A percentile compares a stretch with the other conserved stretches of the same genome.
These are phyloP conservation scores for Erodium maritimum DNA, from an alignment of 345 rosid genomes.

Conservation along the genomic window DNA sequence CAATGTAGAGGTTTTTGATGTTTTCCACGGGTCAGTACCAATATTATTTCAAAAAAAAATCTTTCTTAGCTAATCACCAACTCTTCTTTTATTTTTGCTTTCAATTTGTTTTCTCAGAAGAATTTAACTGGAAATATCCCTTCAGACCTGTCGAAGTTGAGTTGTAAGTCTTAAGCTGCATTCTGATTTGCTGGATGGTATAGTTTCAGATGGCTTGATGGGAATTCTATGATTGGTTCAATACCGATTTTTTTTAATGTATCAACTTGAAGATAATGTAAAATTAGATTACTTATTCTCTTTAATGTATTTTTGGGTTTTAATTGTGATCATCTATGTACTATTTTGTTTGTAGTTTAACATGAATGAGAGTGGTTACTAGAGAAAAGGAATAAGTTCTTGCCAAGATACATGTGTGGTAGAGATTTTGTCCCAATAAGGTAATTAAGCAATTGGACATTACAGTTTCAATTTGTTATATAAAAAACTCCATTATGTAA, in stretches of 20 bases:
- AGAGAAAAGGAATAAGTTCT: too few species aligned
- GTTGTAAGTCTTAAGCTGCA: constrained; percentile 48
- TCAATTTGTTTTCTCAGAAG: constrained; percentile 59
- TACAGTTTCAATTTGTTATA: too few species aligned
- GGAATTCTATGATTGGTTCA: constrained; percentile 65
- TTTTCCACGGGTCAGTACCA: constrained; percentile 1
- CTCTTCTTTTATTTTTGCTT: constrained; percentile 10
- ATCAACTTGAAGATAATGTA: constrained; percentile 64
- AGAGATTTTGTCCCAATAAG: too few species aligned
- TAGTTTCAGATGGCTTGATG: constrained; percentile 73
- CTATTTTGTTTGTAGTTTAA: too few species aligned
- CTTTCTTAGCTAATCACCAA: constrained; percentile 1
- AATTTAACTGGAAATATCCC: constrained; percentile 77
- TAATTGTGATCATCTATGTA: too few species aligned
- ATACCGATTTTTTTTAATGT: constrained; percentile 83
- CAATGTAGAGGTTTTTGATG: constrained; percentile 39
- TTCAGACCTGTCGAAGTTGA: constrained; percentile 56
- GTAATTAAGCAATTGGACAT: too few species aligned
- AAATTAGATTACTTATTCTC: constrained; percentile 11
- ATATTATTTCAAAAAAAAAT: background rate
- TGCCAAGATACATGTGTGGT: too few species aligned
- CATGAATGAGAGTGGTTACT: too few species aligned
- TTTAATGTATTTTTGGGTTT: constrained; percentile 7
- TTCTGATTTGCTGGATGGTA: constrained; percentile 3
- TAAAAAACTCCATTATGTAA: too few species aligned